Base-by-base conservation (phyloP, 257 asterid species). In the Gardenia jasminoides region DNA sequence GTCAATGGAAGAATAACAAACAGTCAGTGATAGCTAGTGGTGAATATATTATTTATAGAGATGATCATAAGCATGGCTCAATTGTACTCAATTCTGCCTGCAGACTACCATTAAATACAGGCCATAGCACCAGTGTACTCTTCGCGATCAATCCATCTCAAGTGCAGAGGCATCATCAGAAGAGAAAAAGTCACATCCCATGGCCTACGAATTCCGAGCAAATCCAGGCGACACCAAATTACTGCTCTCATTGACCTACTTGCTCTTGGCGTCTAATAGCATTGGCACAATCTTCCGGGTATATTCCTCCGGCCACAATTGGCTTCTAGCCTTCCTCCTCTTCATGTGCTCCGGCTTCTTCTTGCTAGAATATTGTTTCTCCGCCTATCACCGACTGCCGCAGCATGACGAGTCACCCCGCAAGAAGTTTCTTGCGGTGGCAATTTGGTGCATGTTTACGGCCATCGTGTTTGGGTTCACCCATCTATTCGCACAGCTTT, bases 341-440 rank as follows among this genome's bases (percentile, higher is more conserved):
- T 65, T 62, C 50, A 6, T 80, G 0, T 80, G 50, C 74, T 50
- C 72, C 24, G 67, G 70, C 30, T 80, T 66, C 79, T 50, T 80
- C 70, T 17, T 59, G 30, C 67, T 80, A 4, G 75, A 80, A 43
- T 80, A 20, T 11, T 73, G 83, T 62, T 74, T 50, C 50, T 11
- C 10, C 24, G 22, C 33, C 2, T 80, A 80, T 10, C 74, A 33
- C 5, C 79, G 64, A 6, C 54, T 74, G 12, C 79, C 83, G 11
- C 70, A 0, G 5, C 0, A 59, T 26, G 39, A 74, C 10, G 66
- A 67, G 52, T 67, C 79, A 41, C 2, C 16, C 22, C 83, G 44
- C n/a, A 80, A 74, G 79, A 80, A 41, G 9, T 39, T 64, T 6
- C 62, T 80, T 46, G 83, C 28, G 9, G 75, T 74, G 31, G 83